Evolutionary conservation across 495 filamentous ascomycete species (phyloP), one percentile per base, ranked within the genome.

Genomic region (Aspergillus saccharolyticus): DNA sequence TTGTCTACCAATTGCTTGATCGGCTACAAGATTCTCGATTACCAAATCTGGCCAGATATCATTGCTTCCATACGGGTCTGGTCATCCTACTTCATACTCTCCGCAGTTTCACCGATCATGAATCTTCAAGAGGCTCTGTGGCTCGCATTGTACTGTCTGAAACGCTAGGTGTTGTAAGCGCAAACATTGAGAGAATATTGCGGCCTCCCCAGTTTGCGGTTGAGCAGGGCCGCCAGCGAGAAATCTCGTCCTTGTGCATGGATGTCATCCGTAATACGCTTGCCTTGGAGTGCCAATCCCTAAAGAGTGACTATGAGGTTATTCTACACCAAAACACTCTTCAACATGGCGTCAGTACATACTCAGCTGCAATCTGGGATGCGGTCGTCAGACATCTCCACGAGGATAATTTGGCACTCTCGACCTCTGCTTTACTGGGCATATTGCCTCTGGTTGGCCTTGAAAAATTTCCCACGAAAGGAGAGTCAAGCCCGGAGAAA

Each of bases 281-380:
- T 20, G 79, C 81, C 2, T 74, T 96, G 16, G 91, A 96, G 68
- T 86, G 87, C 46, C 85, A 85, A 55, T 87, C 85, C 5, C 78
- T 92, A 0, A 81, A 80, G 44, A 83, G 83, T 56, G 89, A 93
- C 63, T 88, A 84, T 66, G 80, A 85, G 49, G 80, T 85, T 15
- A 78, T 95, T 52, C 73, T 82, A 5, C 75, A 74, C 5, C 74
- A 78, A 3, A 74, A 75, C 21, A 71, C 79, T 12, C 77, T 92
- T n/a, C 85, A 89, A 42, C 80, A 87, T 54, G 84, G 85, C 20
- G 75, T 85, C 15, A 81, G 79, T 50, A 81, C 84, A 5, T 82
- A 87, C 58, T 87, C 85, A 0, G 74, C 83, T 3, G 70, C 76
- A 1, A 83, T 95, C 25, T 96, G 91, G 92, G 85, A 90, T 61